A percentile compares a stretch with the other conserved stretches of the same genome.
phyloP scores from a whole-genome alignment of 2,329 filamentous ascomycete genomes.

The Diaporthe capsici region DNA sequence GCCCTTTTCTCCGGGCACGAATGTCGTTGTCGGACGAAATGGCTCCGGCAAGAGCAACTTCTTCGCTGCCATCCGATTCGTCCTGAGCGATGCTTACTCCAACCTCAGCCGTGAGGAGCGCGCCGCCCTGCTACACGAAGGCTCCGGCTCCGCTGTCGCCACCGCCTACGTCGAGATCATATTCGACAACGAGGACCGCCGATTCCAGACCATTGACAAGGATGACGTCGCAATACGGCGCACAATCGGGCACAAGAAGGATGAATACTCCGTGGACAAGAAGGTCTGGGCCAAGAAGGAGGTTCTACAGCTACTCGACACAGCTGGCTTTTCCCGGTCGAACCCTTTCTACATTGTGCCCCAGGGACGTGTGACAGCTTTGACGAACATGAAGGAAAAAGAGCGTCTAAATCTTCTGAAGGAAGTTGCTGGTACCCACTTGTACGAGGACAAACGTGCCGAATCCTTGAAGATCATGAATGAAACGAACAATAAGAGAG shows the following conservation, averaged over 20 bases:
- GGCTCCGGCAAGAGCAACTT: constrained; percentile 99
- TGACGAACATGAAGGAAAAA: constrained; percentile 99
- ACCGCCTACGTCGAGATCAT: constrained; percentile 99
- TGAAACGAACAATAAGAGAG: constrained; percentile 93
- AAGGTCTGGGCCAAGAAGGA: constrained; percentile 96
- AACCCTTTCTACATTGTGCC: constrained; percentile 99
- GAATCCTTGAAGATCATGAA: constrained; percentile 98
- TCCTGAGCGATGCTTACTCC: constrained; percentile 96
- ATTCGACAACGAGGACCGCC: constrained; percentile 91
- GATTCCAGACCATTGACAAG: constrained; percentile 92
- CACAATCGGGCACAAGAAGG: constrained; percentile 97
- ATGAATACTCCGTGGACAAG: constrained; percentile 97
- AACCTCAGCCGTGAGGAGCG: constrained; percentile 97
- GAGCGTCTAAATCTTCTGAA: constrained; percentile 92
- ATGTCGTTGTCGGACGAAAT: constrained; percentile 99
- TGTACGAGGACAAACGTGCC: constrained; percentile 91
- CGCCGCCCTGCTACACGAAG: constrained; percentile 96
- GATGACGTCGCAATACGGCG: constrained; percentile 87
- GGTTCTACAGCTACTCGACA: constrained; percentile 95
- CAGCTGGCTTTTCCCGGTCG: constrained; percentile 94
- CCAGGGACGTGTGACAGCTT: constrained; percentile 92
- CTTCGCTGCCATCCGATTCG: constrained; percentile 98
- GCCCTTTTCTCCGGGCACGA: constrained; percentile 96
- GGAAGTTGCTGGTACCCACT: constrained; percentile 97
- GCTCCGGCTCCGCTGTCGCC: constrained; percentile 97